A percentile compares a stretch with the other conserved stretches of the same genome.
Evolutionary conservation across 108 stramenopile species (phyloP).

Genomic region (Pseudonitzschia pungens): DNA sequence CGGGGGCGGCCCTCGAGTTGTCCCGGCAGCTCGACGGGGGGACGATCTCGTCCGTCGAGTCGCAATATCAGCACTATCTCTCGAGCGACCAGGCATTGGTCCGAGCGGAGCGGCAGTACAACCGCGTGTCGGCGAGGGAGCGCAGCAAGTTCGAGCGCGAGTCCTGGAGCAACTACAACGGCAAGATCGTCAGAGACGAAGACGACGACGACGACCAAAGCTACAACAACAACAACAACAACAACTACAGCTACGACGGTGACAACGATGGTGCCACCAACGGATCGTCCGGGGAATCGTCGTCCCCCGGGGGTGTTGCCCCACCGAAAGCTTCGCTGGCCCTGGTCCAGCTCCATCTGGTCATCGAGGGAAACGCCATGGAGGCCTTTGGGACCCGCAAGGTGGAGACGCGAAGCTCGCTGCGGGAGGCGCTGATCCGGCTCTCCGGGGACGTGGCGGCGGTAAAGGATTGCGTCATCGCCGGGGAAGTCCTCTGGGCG

Average conservation of each 20-base stretch:
- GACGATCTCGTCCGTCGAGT: conserved; percentile 48
- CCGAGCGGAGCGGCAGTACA: conserved; percentile 53
- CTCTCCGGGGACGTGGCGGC: not conserved
- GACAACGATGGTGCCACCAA: no score
- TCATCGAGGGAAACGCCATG: conserved; percentile 14
- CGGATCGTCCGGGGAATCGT: no score
- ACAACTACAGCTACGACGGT: no score
- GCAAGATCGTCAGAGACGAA: not conserved
- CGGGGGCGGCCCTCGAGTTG: conserved; percentile 57
- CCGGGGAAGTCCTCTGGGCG: conserved; percentile 63
- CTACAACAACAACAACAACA: not conserved
- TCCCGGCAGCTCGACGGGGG: conserved; percentile 46
- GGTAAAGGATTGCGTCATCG: conserved; percentile 9
- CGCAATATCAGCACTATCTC: conserved; percentile 38
- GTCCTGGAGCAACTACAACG: conserved; percentile 23
- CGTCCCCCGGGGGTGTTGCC: not conserved
- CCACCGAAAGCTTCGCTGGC: no score
- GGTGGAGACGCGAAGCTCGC: not conserved
- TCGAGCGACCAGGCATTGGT: conserved; percentile 17
- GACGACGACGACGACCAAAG: not conserved
- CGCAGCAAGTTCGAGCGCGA: conserved; percentile 71
- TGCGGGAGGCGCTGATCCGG: conserved; percentile 6
- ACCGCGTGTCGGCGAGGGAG: conserved; percentile 40
- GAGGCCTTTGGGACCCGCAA: conserved; percentile 8
- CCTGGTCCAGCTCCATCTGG: conserved; percentile 14